phyloP scores from a whole-genome alignment of 169 alveolate genomes.

The Theileria equi region DNA sequence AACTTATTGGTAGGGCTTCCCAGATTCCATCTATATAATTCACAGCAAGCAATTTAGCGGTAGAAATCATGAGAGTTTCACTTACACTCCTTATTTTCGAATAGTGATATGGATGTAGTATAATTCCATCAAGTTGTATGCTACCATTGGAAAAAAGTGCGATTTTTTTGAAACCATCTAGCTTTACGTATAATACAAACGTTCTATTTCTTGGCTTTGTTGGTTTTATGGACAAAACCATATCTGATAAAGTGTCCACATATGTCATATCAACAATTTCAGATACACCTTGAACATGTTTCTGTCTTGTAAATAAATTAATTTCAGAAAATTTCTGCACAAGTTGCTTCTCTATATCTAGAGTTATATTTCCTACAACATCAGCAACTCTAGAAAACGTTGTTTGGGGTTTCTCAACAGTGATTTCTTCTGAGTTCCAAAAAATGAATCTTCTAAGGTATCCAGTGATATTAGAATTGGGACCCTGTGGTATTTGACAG shows the following conservation, averaged over 20 bases:
- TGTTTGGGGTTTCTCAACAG: background rate
- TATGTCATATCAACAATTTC: too few species aligned
- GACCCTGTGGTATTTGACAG: constrained; percentile 8
- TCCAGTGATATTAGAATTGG: constrained; percentile 4
- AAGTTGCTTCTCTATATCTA: constrained; percentile 1
- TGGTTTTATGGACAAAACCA: too few species aligned
- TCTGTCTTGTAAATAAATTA: too few species aligned
- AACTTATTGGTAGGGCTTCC: constrained; percentile 11
- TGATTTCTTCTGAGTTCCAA: background rate
- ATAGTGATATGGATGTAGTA: constrained; percentile 22
- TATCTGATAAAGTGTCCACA: too few species aligned
- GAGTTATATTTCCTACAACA: background rate
- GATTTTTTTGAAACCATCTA: background rate
- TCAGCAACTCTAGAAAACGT: background rate
- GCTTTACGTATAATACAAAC: background rate
- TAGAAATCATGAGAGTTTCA: constrained; percentile 6
- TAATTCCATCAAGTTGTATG: constrained; percentile 34
- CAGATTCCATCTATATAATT: constrained; percentile 31
- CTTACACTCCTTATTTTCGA: background rate
- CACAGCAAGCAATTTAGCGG: constrained; percentile 27
- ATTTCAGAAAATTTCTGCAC: constrained; percentile 17
- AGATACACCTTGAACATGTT: constrained; percentile 12
- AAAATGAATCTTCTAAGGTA: background rate
- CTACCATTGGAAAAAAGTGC: constrained; percentile 41
- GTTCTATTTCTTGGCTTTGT: too few species aligned